Evolutionary conservation across 768 basidiomycete species (phyloP).

Genomic region (Pisolithus sp.): DNA sequence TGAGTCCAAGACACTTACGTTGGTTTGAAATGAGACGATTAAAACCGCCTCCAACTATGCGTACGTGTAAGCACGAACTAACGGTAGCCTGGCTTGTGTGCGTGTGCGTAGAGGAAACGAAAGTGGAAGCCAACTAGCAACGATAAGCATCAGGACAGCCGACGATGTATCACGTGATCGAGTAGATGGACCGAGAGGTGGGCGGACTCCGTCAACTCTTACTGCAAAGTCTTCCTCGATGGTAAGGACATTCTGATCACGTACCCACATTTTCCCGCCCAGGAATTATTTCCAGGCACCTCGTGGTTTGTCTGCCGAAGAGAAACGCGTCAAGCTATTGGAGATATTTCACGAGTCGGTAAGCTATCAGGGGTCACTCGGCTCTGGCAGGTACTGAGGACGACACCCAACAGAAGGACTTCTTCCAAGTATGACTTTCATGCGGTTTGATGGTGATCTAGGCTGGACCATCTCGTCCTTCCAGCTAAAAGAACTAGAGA

Average conservation of each 20-base stretch:
- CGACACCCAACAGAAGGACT: slow-evolving; percentile 57
- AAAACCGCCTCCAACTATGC: too few species aligned
- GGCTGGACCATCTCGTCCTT: neutral
- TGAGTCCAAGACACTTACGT: neutral
- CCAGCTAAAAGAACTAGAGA: slow-evolving; percentile 89
- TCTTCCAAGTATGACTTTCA: slow-evolving; percentile 49
- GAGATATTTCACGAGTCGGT: slow-evolving; percentile 95
- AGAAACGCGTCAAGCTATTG: slow-evolving; percentile 81
- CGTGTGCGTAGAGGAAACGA: too few species aligned
- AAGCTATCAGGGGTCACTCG: slow-evolving; percentile 1
- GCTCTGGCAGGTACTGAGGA: slow-evolving; percentile 1
- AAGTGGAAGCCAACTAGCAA: neutral
- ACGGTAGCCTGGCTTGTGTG: too few species aligned
- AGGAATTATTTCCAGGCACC: slow-evolving; percentile 46
- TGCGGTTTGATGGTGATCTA: neutral
- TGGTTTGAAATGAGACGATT: too few species aligned
- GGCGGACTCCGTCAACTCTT: too few species aligned
- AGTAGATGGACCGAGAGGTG: neutral
- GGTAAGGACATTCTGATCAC: slow-evolving; percentile 15
- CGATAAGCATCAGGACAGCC: too few species aligned
- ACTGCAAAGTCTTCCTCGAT: neutral
- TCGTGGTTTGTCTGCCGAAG: slow-evolving; percentile 81
- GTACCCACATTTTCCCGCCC: neutral
- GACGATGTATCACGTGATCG: slow-evolving; percentile 13
- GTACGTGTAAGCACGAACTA: too few species aligned